Evolutionary conservation across 371 early-diverging fungal genomes (phyloP).

Genomic region (Mortierella sp.): DNA sequence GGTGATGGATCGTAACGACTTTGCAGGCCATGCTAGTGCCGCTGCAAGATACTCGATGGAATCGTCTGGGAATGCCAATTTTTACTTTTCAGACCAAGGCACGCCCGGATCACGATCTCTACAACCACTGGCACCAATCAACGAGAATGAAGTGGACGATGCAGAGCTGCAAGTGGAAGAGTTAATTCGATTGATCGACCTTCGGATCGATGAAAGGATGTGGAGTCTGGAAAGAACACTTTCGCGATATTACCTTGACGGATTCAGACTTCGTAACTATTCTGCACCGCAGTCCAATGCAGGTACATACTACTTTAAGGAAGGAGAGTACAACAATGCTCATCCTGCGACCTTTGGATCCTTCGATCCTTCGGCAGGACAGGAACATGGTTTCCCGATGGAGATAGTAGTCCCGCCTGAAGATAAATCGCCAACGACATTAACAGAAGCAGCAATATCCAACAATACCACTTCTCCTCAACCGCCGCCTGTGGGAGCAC

Average conservation of each 20-base stretch:
- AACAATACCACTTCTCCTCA: background rate
- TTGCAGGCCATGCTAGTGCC: no score
- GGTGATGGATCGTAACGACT: no score
- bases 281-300: constrained; percentile 8
- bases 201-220: constrained; percentile 45
- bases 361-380: background rate
- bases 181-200: constrained; percentile 42
- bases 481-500: background rate
- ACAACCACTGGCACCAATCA: constrained; percentile 31
- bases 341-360: no score
- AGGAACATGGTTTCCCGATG: background rate
- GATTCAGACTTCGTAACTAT: constrained; percentile 42
- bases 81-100: constrained; percentile 40
- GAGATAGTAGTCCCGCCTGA: background rate
- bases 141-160: constrained; percentile 12
- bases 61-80: constrained; percentile 1
- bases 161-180: constrained; percentile 36
- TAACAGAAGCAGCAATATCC: background rate
- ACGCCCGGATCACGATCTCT: constrained; percentile 25
- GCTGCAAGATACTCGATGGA: constrained; percentile 15
- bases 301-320: background rate
- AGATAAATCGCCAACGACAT: background rate
- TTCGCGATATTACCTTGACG: constrained; percentile 44
- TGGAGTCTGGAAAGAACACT: constrained; percentile 45
- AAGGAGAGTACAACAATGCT: background rate